A percentile compares a stretch with the other conserved stretches of the same genome.
These are phyloP conservation scores for Microsporum canis DNA, from an alignment of 2,329 filamentous ascomycete genomes.

Conservation along the genomic window DNA sequence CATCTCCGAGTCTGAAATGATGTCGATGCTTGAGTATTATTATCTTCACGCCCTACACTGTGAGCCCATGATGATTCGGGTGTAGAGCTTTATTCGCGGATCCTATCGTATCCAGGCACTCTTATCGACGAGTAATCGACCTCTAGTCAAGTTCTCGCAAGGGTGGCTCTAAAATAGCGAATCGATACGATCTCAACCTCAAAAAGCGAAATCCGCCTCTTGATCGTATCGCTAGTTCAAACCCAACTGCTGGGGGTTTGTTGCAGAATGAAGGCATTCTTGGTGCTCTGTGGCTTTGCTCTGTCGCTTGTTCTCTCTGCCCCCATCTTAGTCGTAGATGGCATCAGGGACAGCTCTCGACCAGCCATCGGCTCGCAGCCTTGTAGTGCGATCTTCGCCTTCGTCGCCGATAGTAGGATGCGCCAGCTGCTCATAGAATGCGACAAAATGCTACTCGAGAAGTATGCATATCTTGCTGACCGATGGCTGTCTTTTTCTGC, in stretches of 20 bases:
- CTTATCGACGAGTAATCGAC: too few species aligned
- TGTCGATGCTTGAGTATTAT: not conserved
- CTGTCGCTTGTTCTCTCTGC: not conserved
- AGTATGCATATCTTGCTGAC: not conserved
- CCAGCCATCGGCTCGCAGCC: not conserved
- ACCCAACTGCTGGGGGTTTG: not conserved
- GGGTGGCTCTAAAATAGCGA: not conserved
- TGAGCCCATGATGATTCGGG: not conserved
- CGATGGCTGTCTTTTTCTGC: not conserved
- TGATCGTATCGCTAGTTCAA: not conserved
- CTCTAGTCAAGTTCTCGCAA: not conserved
- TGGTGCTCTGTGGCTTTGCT: not conserved
- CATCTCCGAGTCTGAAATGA: not conserved
- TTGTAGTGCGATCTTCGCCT: not conserved
- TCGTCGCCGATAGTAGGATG: not conserved
- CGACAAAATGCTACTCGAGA: not conserved
- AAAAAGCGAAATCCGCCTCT: not conserved
- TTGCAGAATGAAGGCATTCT: not conserved
- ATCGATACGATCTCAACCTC: not conserved
- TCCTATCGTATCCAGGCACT: not conserved
- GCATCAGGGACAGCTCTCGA: not conserved
- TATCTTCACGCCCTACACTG: not conserved
- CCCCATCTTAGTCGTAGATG: not conserved
- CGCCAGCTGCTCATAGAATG: not conserved
- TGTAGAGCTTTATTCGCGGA: not conserved